Evolutionary conservation across 2,329 filamentous ascomycete species (phyloP).

Genomic region (Cylindrodendrum hubeiense): DNA sequence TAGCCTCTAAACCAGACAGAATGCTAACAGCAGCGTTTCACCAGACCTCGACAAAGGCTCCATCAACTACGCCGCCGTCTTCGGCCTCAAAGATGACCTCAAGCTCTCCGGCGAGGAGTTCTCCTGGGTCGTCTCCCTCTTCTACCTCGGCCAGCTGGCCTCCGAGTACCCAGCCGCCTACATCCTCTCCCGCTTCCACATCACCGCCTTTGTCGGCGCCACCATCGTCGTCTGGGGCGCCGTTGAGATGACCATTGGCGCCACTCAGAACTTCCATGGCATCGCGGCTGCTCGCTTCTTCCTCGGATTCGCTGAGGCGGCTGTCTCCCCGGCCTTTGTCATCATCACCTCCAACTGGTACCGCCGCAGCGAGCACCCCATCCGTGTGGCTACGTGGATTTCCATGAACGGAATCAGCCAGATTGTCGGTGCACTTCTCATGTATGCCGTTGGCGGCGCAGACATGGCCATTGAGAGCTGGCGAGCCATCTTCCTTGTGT

Average conservation of each 20-base stretch:
- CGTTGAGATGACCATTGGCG: conserved; percentile 42
- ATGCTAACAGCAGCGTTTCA: neutral
- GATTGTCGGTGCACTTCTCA: conserved; percentile 44
- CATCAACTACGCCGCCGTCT: conserved; percentile 34
- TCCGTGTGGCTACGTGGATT: conserved; percentile 47
- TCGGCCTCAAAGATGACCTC: conserved; percentile 31
- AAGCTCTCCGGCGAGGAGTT: conserved; percentile 24
- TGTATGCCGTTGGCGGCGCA: conserved; percentile 42
- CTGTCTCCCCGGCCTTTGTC: conserved; percentile 49
- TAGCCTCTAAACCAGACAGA: neutral
- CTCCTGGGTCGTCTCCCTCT: conserved; percentile 32
- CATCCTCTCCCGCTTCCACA: conserved; percentile 32
- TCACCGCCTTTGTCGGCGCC: conserved; percentile 29
- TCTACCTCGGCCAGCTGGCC: conserved; percentile 34
- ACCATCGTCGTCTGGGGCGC: conserved; percentile 45
- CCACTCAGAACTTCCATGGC: conserved; percentile 35
- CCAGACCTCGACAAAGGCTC: conserved; percentile 36
- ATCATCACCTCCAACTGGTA: conserved; percentile 50
- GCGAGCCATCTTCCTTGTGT: conserved; percentile 36
- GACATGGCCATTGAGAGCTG: conserved; percentile 30
- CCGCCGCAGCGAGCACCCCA: conserved; percentile 44
- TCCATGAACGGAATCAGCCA: conserved; percentile 47
- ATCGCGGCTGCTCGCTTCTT: conserved; percentile 44
- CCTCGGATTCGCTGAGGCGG: conserved; percentile 47
- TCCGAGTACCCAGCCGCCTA: conserved; percentile 34